These are phyloP conservation scores for Aspergillus homomorphus DNA, from an alignment of 495 filamentous ascomycete genomes.

Conservation along the genomic window DNA sequence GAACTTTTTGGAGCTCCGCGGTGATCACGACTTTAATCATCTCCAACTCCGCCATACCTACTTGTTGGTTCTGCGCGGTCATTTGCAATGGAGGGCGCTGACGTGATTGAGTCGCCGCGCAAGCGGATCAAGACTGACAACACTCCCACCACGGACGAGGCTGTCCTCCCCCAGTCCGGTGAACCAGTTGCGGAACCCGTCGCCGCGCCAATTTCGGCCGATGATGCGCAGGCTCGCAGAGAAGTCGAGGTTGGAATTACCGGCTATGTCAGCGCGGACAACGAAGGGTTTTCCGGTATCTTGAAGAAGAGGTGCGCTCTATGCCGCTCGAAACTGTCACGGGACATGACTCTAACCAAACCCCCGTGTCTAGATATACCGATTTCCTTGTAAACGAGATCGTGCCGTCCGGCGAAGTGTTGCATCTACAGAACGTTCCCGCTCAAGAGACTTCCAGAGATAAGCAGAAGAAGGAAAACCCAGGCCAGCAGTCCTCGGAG, in stretches of 20 bases:
- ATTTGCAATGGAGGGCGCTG: conserved; percentile 38
- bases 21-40: neutral
- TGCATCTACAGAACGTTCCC: conserved; percentile 62
- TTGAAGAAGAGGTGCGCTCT: conserved; percentile 55
- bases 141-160: conserved; percentile 17
- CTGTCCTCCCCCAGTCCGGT: conserved; percentile 15
- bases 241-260: conserved; percentile 56
- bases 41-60: conserved; percentile 3
- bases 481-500: conserved; percentile 6
- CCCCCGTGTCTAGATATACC: conserved; percentile 62
- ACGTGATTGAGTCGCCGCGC: conserved; percentile 40
- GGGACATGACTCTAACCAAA: conserved; percentile 9
- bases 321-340: neutral
- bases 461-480: conserved; percentile 11
- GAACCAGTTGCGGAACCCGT: conserved; percentile 15
- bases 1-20: conserved; percentile 7
- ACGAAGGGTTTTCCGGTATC: conserved; percentile 51
- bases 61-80: neutral
- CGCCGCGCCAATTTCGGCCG: conserved; percentile 9
- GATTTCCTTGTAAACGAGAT: conserved; percentile 98
- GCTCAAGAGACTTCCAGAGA: conserved; percentile 17
- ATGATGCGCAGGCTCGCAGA: conserved; percentile 34
- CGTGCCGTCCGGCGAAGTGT: conserved; percentile 66
- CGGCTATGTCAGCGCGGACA: conserved; percentile 48
- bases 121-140: conserved; percentile 45